Base-by-base conservation (phyloP, 257 asterid species). In the Jasminum sambac region DNA sequence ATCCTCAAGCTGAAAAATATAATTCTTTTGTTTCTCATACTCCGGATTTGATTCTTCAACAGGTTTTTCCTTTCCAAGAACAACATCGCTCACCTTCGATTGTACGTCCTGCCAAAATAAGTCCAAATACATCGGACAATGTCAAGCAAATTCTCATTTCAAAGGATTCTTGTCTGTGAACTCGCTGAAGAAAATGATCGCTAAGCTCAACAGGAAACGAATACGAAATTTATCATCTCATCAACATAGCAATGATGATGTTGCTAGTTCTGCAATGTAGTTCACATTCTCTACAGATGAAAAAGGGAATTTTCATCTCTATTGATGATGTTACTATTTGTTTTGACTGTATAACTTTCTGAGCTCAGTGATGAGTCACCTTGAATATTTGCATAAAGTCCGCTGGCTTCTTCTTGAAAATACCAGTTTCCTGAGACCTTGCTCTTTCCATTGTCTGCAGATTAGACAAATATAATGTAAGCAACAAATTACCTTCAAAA, bases 41-140 rank as follows among this genome's bases (percentile, higher is more conserved):
- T 95, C 97, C 0, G 92, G 91, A 74, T 70, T 87, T 60, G 99
- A 86, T 84, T 95, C 99, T 84, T 91, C 99, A 76, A 90, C 94
- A 64, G 95, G 98, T 63, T 91, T 95, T 79, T 95, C 99, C 88
- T 95, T 95, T 59, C 99, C 99, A 77, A 91, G 96, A 76, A 95
- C 96, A 55, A 85, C 99, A 76, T 91, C 99, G 76, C 96, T 95
- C 83, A 95, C 98, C 82, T 61, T 91, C 44, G 97, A 86, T 77
- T 95, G 99, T 52, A 95, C 93, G 25, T 91, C 99, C 99, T 95
- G 88, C 73, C 82, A 82, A 78, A 57, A 61, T 67, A 40, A 68
- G 24, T 66, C 16, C 30, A 55, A 55, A 55, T 19, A 68, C 48
- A 64, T 57, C 5, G 16, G 11, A 30, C 73, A 59, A 36, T n/a